Evolutionary conservation across 495 filamentous ascomycete species (phyloP).

Genomic region (Trichoderma gamsii): DNA sequence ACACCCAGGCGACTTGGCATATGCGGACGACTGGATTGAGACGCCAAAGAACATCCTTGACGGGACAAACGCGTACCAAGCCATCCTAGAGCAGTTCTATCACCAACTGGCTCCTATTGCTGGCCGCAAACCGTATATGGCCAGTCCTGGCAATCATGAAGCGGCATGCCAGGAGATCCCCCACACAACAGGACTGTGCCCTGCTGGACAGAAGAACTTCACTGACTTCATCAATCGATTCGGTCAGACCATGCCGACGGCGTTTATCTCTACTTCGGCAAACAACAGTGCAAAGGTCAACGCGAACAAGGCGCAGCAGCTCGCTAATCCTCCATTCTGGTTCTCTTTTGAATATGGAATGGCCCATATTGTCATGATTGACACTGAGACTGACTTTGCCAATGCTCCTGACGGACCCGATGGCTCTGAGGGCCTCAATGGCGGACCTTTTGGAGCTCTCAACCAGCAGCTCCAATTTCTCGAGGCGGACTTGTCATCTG

Average conservation of each 20-base stretch:
- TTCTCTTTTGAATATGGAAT: constrained; percentile 61
- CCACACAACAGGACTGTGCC: constrained; percentile 41
- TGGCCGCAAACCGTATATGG: constrained; percentile 40
- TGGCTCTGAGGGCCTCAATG: constrained; percentile 36
- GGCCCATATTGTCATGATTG: constrained; percentile 37
- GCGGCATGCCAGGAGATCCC: constrained; percentile 39
- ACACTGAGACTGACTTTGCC: constrained; percentile 19
- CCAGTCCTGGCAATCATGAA: constrained; percentile 41
- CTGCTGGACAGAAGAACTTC: constrained; percentile 54
- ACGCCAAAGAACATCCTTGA: constrained; percentile 36
- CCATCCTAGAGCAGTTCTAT: constrained; percentile 41
- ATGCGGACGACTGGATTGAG: constrained; percentile 45
- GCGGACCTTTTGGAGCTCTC: constrained; percentile 46
- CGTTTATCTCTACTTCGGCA: constrained; percentile 41
- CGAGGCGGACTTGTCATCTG: constrained; percentile 39
- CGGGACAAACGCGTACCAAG: constrained; percentile 37
- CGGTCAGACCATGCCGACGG: constrained; percentile 43
- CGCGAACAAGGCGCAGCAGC: constrained; percentile 41
- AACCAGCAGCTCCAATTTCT: constrained; percentile 43
- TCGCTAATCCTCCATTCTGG: constrained; percentile 57
- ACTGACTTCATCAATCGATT: constrained; percentile 54
- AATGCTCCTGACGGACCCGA: constrained; percentile 27
- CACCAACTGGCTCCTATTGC: constrained; percentile 38
- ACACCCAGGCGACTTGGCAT: constrained; percentile 49
- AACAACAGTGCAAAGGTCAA: constrained; percentile 37